Conservation (phyloP, 306 rosid species). For the Rosa lucieae region DNA sequence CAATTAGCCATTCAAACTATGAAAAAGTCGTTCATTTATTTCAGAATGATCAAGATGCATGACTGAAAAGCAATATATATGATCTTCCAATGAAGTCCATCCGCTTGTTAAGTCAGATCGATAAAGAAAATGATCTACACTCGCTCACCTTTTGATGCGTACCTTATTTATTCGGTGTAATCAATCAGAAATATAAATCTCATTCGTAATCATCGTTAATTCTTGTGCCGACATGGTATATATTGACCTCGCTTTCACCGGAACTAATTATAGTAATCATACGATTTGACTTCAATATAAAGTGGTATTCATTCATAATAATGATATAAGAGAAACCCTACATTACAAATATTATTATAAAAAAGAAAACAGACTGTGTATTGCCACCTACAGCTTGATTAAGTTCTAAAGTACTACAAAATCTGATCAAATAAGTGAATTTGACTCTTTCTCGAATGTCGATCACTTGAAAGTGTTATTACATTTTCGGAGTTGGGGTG, state of each 20-base stretch:
- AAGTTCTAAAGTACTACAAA: no score
- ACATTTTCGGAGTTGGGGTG: background rate
- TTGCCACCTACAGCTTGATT: background rate
- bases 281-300: background rate
- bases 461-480: background rate
- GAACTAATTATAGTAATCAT: background rate
- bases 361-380: background rate
- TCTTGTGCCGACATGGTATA: background rate
- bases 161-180: background rate
- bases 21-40: background rate
- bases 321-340: background rate
- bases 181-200: background rate
- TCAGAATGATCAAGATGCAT: background rate
- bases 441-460: no score
- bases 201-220: background rate
- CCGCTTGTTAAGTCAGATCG: background rate
- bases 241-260: background rate
- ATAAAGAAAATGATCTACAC: no score
- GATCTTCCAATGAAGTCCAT: background rate
- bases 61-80: background rate
- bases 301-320: background rate
- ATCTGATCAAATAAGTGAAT: background rate
- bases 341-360: background rate
- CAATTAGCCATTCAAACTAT: background rate
- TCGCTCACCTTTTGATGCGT: background rate